Conservation (phyloP, 345 rosid species). For the Pugionium dolabratum region DNA sequence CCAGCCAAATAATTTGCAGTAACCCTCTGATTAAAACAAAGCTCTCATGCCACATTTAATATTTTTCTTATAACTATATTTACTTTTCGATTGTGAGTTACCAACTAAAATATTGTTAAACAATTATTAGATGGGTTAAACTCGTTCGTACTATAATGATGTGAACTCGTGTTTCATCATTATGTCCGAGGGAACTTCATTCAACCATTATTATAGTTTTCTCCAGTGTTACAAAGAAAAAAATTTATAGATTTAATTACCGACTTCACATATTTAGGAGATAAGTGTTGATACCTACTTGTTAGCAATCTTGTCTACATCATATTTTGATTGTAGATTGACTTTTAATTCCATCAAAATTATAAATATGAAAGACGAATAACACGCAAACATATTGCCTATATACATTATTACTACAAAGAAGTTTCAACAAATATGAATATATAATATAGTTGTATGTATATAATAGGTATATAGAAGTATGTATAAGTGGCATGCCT, state of each 20-base stretch:
- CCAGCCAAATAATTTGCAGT: slow-evolving; percentile 9
- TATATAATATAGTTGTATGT: neutral
- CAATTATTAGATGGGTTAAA: slow-evolving; percentile 20
- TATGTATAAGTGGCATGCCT: slow-evolving; percentile 38
- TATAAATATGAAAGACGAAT: slow-evolving; percentile 10
- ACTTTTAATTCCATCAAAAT: slow-evolving; percentile 1
- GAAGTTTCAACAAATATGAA: neutral
- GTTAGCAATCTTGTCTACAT: slow-evolving; percentile 29
- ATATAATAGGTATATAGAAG: neutral
- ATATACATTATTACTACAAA: neutral
- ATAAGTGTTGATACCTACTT: slow-evolving; percentile 23
- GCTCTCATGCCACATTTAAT: neutral
- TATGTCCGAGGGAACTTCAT: slow-evolving; percentile 8
- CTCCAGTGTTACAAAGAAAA: neutral
- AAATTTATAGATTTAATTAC: slow-evolving; percentile 27
- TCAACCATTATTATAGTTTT: slow-evolving; percentile 1
- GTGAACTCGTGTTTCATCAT: slow-evolving; percentile 28
- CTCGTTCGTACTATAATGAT: slow-evolving; percentile 9
- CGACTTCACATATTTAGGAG: slow-evolving; percentile 12
- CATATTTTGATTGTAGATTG: slow-evolving; percentile 21
- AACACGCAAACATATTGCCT: neutral
- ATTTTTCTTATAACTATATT: slow-evolving; percentile 13
- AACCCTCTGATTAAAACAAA: slow-evolving; percentile 18
- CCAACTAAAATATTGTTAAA: slow-evolving; percentile 36
- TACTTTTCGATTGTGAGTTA: slow-evolving; percentile 33